Conservation (phyloP, 1,284 basidiomycete genomes). For the Austropuccinia psidii region DNA sequence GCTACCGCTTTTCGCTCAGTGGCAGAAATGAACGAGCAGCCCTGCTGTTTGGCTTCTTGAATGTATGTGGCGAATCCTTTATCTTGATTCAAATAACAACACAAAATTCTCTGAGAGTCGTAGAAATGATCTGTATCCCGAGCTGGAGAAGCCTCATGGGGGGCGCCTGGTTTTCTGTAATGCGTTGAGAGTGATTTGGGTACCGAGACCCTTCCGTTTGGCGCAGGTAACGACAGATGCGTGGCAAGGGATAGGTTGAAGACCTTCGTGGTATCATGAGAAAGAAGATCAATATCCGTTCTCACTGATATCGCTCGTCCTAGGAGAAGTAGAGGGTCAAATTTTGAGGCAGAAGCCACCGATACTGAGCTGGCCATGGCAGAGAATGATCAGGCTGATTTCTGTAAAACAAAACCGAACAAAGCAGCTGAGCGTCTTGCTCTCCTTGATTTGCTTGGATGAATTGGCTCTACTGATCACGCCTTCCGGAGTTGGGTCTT, state of each 20-base stretch:
- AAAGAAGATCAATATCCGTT: constrained; percentile 38
- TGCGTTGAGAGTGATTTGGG: constrained; percentile 23
- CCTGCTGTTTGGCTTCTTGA: constrained; percentile 67
- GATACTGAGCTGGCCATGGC: background rate
- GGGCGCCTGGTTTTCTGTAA: constrained; percentile 29
- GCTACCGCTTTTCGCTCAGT: constrained; percentile 74
- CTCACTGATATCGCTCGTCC: constrained; percentile 38
- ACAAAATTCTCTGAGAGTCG: constrained; percentile 67
- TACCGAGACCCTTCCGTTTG: background rate
- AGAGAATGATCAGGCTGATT: no score
- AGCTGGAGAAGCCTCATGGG: constrained; percentile 54
- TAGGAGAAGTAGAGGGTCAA: constrained; percentile 40
- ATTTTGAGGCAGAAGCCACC: background rate
- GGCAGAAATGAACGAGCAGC: constrained; percentile 67
- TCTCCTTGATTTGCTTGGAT: no score
- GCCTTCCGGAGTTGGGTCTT: no score
- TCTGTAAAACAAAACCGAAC: no score
- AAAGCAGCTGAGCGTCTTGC: no score
- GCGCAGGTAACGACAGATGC: constrained; percentile 37
- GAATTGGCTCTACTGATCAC: no score
- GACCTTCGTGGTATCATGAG: constrained; percentile 30
- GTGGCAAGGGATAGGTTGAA: constrained; percentile 19
- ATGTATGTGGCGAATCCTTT: constrained; percentile 72
- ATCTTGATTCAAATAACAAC: constrained; percentile 68
- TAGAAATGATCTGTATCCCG: constrained; percentile 59